These are phyloP conservation scores for Rhodotorula graminis DNA, from an alignment of 768 basidiomycete genomes.

Conservation along the genomic window DNA sequence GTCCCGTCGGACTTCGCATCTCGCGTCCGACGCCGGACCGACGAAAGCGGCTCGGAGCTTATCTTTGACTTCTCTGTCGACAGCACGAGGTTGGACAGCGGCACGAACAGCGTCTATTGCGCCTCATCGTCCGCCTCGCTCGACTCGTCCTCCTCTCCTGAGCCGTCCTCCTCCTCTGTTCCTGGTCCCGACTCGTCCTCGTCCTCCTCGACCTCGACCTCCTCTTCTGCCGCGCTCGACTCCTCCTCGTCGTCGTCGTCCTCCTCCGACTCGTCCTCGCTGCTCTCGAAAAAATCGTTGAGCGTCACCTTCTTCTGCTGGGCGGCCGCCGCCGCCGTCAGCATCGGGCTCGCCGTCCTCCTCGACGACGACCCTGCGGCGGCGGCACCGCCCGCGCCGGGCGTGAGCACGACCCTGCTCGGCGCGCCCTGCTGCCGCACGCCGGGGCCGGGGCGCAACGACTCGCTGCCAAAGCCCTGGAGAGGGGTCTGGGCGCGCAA, in stretches of 20 bases:
- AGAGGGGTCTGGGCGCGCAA: constrained; percentile 5
- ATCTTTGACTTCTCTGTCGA: too few relatives aligned
- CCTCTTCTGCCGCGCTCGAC: neutral
- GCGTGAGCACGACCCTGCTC: constrained; percentile 38
- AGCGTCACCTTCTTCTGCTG: constrained; percentile 7
- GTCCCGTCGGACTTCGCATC: too few relatives aligned
- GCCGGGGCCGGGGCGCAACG: neutral
- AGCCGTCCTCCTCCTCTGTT: too few relatives aligned
- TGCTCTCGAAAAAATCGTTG: constrained; percentile 16
- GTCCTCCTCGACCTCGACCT: neutral
- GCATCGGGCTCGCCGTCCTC: too few relatives aligned
- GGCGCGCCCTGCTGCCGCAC: neutral
- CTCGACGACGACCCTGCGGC: too few relatives aligned
- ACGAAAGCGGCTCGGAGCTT: too few relatives aligned
- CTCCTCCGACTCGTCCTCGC: constrained; percentile 25
- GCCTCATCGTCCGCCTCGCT: too few relatives aligned
- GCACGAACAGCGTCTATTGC: too few relatives aligned
- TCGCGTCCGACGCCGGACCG: too few relatives aligned
- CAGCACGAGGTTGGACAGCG: too few relatives aligned
- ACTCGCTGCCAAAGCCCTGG: constrained; percentile 32
- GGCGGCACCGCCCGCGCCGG: constrained; percentile 1
- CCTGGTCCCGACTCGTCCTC: too few relatives aligned
- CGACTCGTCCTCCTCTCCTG: too few relatives aligned
- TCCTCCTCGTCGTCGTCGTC: constrained; percentile 44
- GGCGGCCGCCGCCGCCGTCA: neutral